These are phyloP conservation scores for Hypoxylon fragiforme DNA, from an alignment of 495 filamentous ascomycete species.

Conservation along the genomic window DNA sequence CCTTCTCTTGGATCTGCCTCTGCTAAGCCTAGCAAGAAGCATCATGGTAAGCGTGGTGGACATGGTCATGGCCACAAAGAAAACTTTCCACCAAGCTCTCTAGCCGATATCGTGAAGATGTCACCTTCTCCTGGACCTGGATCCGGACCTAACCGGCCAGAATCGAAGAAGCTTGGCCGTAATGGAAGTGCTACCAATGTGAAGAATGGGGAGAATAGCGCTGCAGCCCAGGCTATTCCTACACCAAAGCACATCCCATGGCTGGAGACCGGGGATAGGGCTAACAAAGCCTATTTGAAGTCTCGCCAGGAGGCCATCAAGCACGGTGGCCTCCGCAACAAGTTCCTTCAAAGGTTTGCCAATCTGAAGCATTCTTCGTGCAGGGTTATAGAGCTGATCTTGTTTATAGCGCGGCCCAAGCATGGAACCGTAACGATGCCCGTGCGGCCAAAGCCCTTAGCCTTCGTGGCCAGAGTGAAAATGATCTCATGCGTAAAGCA, in stretches of 20 bases:
- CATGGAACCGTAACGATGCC: constrained; percentile 99
- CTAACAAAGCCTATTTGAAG: constrained; percentile 93
- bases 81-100: constrained; percentile 68
- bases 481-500: constrained; percentile 94
- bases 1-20: constrained; percentile 85
- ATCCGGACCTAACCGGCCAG: constrained; percentile 47
- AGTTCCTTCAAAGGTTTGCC: constrained; percentile 88
- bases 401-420: constrained; percentile 80
- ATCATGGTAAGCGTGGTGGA: constrained; percentile 84
- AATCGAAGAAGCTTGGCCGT: constrained; percentile 51
- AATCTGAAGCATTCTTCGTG: neutral
- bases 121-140: constrained; percentile 70
- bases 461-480: constrained; percentile 92
- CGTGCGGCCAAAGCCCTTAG: constrained; percentile 93
- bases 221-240: constrained; percentile 79
- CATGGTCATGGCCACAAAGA: constrained; percentile 75
- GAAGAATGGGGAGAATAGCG: constrained; percentile 73
- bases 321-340: constrained; percentile 93
- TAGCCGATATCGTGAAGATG: constrained; percentile 95
- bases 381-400: constrained; percentile 29
- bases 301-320: constrained; percentile 92
- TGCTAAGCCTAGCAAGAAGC: constrained; percentile 79
- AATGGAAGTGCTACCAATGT: constrained; percentile 58
- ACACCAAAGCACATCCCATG: constrained; percentile 92
- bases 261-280: constrained; percentile 89